Base-by-base conservation (phyloP, 1,139 yeast species). In the Hansenula sp. region DNA sequence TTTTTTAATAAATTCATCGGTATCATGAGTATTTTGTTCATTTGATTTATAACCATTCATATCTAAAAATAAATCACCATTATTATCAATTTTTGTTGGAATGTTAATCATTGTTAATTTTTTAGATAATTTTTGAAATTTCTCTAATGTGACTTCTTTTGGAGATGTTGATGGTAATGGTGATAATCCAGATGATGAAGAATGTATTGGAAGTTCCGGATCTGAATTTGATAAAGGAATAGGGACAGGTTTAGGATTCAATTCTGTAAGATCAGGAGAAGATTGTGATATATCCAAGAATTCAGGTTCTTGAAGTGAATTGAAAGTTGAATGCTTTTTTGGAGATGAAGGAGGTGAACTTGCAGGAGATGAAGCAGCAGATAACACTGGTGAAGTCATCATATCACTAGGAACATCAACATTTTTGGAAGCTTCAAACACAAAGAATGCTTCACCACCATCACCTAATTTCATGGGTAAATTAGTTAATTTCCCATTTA, bases 381-480 rank as follows among this genome's bases (percentile, higher is more conserved):
- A 85, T 22, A 88, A 68, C 31, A 92, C 95, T 0, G 99, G 99
- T 0, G 97, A 88, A 0, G 98, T 89, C 50, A 88, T 75, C 46
- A 88, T 73, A 47, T 87, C 84, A 43, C 73, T 71, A 1, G 96
- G 95, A 16, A 90, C 83, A 38, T 75, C 75, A 21, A 64, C 61
- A 37, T 63, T 63, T 41, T 74, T 72, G 31, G 75, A 75, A 2
- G 97, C 86, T 56, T 90, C 96, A 65, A 92, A 90, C 37, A 92
- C 98, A 59, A 92, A 92, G 60, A 89, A 90, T 0, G 97, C 98
- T 62, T 92, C 99, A 21, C 99, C 99, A 3, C 95, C 96, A 46
- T 92, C 98, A 12, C 97, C 96, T 38, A 92, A 66, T 62, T 92
- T 92, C 98, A 92, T 92, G 12, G 96, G 96, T 42, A 90, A 69